These are phyloP conservation scores for Hericium rajendrae DNA, from an alignment of 768 basidiomycete species.

Conservation along the genomic window DNA sequence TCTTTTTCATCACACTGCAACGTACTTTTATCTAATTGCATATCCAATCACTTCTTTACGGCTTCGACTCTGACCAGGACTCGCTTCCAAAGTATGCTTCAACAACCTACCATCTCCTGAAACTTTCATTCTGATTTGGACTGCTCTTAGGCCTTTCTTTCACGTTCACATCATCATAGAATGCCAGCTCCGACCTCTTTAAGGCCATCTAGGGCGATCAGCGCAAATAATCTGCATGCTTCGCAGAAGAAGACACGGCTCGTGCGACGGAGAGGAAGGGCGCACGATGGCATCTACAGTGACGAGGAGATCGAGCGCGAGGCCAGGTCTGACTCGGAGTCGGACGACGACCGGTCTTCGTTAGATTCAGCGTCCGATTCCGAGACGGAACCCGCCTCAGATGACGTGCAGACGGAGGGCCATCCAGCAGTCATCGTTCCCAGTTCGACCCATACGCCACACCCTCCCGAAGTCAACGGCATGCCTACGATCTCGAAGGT, in stretches of 20 bases:
- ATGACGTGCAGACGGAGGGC: conserved; percentile 43
- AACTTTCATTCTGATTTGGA: not conserved
- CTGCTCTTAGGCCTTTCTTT: not conserved
- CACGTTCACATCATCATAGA: conserved; percentile 2
- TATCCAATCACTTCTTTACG: not conserved
- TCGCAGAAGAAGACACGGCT: conserved; percentile 29
- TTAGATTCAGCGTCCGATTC: conserved; percentile 55
- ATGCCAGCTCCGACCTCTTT: conserved; percentile 13
- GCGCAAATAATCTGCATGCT: conserved; percentile 3
- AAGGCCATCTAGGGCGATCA: conserved; percentile 1
- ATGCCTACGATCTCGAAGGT: not conserved
- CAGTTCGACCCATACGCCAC: conserved; percentile 35
- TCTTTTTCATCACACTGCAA: not conserved
- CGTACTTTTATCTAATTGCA: not conserved
- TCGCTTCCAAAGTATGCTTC: not conserved
- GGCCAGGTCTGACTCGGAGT: conserved; percentile 59
- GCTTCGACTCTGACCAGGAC: not conserved
- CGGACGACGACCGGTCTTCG: conserved; percentile 46
- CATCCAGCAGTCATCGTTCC: conserved; percentile 54
- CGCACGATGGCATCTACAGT: conserved; percentile 44
- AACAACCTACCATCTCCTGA: no score
- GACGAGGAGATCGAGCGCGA: conserved; percentile 76
- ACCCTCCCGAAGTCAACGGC: conserved; percentile 21
- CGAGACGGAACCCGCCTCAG: conserved; percentile 61
- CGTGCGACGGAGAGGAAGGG: conserved; percentile 57